Evolutionary conservation across 2,329 filamentous ascomycete species (phyloP).

Genomic region (Cordyceps tenuipes): DNA sequence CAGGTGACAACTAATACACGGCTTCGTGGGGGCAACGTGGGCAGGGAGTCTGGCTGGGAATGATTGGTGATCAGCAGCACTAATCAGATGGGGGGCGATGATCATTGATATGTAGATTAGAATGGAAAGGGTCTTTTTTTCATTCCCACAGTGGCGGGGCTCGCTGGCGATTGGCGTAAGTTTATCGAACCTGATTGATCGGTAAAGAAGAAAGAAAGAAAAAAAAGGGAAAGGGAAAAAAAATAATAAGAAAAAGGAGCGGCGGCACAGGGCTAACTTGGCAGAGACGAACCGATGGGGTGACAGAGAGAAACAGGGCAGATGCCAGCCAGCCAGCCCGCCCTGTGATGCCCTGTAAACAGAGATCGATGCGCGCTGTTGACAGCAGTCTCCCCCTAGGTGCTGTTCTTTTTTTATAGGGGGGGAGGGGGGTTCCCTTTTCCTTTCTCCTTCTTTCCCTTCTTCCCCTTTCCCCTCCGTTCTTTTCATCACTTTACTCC

Average conservation of each 20-base stretch:
- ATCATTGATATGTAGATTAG: no score
- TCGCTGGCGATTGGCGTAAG: neutral
- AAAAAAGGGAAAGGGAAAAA: no score
- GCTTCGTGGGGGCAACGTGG: neutral
- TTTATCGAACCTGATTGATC: no score
- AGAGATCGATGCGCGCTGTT: neutral
- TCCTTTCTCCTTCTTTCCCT: neutral
- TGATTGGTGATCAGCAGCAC: neutral
- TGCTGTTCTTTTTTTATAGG: neutral
- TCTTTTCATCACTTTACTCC: neutral
- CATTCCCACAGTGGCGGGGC: no score
- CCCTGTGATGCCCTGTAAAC: neutral
- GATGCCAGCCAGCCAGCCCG: neutral
- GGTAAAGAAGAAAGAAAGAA: no score
- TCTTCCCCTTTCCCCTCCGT: neutral
- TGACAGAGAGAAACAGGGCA: neutral
- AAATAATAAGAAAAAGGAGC: no score
- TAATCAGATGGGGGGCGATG: neutral
- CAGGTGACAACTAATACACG: constrained; percentile 6
- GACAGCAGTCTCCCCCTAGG: neutral
- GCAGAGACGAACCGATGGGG: neutral
- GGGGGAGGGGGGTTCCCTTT: no score
- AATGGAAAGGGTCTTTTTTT: no score
- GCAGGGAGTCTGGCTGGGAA: neutral
- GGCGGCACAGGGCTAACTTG: neutral